Evolutionary conservation across 257 asterid genomes (phyloP).

Genomic region (Solanum virginianum): DNA sequence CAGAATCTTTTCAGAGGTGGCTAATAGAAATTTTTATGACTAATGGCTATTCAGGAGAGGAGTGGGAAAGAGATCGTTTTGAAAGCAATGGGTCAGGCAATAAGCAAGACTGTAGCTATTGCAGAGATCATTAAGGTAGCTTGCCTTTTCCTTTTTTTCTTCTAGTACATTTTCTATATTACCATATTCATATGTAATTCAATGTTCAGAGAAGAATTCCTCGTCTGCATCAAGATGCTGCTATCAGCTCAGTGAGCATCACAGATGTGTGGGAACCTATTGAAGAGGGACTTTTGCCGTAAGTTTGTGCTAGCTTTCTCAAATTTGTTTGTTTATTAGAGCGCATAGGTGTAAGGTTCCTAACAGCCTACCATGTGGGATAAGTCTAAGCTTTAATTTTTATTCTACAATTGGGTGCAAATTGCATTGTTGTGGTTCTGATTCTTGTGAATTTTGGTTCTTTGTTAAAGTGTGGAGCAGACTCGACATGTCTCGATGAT

Average conservation of each 20-base stretch:
- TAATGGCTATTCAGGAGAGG: slow-evolving; percentile 40
- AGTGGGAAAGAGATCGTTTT: slow-evolving; percentile 67
- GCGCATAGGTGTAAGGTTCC: background rate
- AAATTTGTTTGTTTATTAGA: background rate
- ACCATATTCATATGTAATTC: background rate
- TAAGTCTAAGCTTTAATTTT: background rate
- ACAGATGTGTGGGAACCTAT: slow-evolving; percentile 93
- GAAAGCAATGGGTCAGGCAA: slow-evolving; percentile 97
- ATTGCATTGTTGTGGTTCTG: background rate
- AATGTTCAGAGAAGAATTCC: slow-evolving; percentile 63
- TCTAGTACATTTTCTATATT: background rate
- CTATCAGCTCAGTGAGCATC: slow-evolving; percentile 81
- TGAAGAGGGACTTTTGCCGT: slow-evolving; percentile 98
- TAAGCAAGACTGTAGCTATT: slow-evolving; percentile 79
- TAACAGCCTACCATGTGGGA: background rate
- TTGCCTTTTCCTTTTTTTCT: background rate
- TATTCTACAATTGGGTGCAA: background rate
- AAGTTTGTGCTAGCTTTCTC: slow-evolving; percentile 13
- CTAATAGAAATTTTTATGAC: background rate
- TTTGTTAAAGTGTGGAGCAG: slow-evolving; percentile 75
- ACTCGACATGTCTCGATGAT: slow-evolving; percentile 96
- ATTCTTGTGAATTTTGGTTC: background rate
- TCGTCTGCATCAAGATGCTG: slow-evolving; percentile 73
- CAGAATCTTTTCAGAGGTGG: background rate
- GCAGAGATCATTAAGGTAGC: slow-evolving; percentile 76